Conservation (phyloP, 768 basidiomycete species). For the Naganishia antarctica region DNA sequence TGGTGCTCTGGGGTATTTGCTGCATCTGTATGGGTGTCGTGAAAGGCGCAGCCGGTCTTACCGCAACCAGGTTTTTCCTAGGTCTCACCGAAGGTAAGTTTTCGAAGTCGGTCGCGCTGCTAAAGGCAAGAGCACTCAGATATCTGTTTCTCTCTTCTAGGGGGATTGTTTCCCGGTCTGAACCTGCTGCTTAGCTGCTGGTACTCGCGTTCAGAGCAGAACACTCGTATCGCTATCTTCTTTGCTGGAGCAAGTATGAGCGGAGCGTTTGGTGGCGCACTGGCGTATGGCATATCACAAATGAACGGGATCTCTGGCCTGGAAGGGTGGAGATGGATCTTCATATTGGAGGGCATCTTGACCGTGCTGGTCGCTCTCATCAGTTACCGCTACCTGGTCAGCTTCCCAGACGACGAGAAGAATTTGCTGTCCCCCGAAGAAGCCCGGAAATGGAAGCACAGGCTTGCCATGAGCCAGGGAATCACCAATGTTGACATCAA, state of each 20-base stretch:
- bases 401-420: conserved; percentile 33
- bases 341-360: conserved; percentile 37
- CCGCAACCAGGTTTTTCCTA: no score
- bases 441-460: conserved; percentile 17
- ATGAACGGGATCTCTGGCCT: conserved; percentile 10
- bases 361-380: conserved; percentile 32
- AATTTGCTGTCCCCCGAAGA: conserved; percentile 31
- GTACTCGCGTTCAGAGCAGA: no score
- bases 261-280: conserved; percentile 27
- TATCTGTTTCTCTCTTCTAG: no score
- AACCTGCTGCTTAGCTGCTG: no score
- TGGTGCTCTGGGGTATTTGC: no score
- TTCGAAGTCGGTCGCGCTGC: no score
- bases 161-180: no score
- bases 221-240: neutral
- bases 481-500: conserved; percentile 21
- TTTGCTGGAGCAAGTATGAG: neutral
- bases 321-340: conserved; percentile 38
- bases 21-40: no score
- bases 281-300: conserved; percentile 5
- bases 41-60: no score
- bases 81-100: no score
- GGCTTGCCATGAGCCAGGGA: no score
- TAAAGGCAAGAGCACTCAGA: no score
- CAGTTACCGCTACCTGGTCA: conserved; percentile 23